phyloP scores from a whole-genome alignment of 2,329 filamentous ascomycete genomes.

The Leptographium wingfieldii region DNA sequence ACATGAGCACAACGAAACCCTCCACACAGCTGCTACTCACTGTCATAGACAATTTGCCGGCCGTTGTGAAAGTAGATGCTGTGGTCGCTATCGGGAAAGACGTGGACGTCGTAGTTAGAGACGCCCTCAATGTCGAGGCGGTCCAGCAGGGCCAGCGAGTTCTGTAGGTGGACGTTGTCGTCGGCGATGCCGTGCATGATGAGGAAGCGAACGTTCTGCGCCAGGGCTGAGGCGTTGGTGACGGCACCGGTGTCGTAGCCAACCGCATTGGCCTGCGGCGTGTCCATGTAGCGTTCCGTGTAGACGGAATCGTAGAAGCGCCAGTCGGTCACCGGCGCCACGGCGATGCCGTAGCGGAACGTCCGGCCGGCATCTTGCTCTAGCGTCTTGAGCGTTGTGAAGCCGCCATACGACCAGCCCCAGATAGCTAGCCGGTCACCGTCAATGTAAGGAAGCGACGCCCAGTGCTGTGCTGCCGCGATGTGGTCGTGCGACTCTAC shows the following conservation, averaged over 20 bases:
- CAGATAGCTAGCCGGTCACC: constrained; percentile 75
- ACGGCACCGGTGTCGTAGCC: constrained; percentile 72
- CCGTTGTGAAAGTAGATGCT: constrained; percentile 91
- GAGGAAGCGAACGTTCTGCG: constrained; percentile 71
- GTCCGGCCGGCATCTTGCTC: constrained; percentile 82
- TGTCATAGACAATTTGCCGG: constrained; percentile 82
- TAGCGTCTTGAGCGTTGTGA: constrained; percentile 87
- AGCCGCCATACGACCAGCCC: constrained; percentile 98
- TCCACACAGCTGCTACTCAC: constrained; percentile 40
- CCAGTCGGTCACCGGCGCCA: constrained; percentile 98
- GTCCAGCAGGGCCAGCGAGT: constrained; percentile 77
- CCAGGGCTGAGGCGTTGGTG: constrained; percentile 59
- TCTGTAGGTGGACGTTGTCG: constrained; percentile 97
- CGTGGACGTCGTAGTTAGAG: constrained; percentile 91
- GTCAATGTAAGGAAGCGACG: constrained; percentile 72
- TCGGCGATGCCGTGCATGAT: constrained; percentile 95
- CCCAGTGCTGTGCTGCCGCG: constrained; percentile 74
- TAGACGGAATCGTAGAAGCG: constrained; percentile 89
- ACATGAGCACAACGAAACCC: background rate
- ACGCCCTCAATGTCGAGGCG: constrained; percentile 68
- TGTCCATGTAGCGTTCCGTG: constrained; percentile 96
- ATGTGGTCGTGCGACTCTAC: constrained; percentile 89
- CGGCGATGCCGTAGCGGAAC: constrained; percentile 95
- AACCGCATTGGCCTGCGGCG: constrained; percentile 63
- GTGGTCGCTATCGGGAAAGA: constrained; percentile 95